Evolutionary conservation across 345 rosid species (phyloP).

Genomic region (Microcos paniculata): DNA sequence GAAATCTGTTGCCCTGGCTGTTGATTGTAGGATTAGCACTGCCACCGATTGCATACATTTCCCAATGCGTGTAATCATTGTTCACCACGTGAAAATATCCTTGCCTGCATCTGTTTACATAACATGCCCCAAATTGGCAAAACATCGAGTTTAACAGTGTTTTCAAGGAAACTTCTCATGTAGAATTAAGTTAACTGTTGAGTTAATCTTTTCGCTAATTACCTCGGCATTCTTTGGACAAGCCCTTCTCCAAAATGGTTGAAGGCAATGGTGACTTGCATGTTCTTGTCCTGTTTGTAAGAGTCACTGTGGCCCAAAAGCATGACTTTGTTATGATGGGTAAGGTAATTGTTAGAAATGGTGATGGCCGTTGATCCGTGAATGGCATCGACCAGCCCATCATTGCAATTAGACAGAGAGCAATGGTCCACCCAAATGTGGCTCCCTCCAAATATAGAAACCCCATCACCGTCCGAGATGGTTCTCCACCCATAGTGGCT

Average conservation of each 20-base stretch:
- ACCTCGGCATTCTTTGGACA: constrained; percentile 75
- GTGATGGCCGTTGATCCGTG: constrained; percentile 63
- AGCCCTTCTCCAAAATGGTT: constrained; percentile 75
- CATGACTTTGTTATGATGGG: constrained; percentile 65
- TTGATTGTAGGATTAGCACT: constrained; percentile 69
- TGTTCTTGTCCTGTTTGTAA: constrained; percentile 50
- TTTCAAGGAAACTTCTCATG: no score
- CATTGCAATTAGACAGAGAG: constrained; percentile 55
- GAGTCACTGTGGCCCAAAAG: constrained; percentile 65
- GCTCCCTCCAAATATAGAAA: constrained; percentile 61
- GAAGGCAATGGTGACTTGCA: constrained; percentile 71
- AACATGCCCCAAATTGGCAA: no score
- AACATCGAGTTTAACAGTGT: no score
- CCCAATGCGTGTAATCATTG: constrained; percentile 66
- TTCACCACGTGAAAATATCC: constrained; percentile 75
- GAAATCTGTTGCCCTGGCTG: constrained; percentile 67
- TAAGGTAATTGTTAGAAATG: constrained; percentile 55
- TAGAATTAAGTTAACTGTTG: no score
- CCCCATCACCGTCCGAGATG: constrained; percentile 57
- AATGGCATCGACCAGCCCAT: constrained; percentile 60
- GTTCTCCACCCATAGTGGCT: constrained; percentile 65
- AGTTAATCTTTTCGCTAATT: no score
- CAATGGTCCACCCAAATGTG: constrained; percentile 72
- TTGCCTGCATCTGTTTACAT: constrained; percentile 49
- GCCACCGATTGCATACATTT: constrained; percentile 73